Conservation (phyloP, 495 filamentous ascomycete species). For the Bacidia gigantensis region DNA sequence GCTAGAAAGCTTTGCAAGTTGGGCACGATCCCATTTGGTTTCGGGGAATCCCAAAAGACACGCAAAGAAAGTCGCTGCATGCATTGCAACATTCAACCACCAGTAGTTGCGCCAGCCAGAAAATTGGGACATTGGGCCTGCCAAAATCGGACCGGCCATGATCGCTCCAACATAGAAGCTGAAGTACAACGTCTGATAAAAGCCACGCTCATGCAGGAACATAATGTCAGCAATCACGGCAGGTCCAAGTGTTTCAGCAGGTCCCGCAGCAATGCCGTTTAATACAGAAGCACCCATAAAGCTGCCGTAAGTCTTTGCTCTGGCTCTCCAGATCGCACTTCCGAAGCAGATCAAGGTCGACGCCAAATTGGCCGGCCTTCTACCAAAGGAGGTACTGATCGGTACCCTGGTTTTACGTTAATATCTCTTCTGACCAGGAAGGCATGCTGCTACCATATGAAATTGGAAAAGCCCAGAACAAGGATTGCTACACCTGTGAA, state of each 20-base stretch:
- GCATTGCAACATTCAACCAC: slow-evolving; percentile 40
- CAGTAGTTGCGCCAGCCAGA: slow-evolving; percentile 26
- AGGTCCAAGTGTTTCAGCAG: slow-evolving; percentile 43
- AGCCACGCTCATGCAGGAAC: slow-evolving; percentile 52
- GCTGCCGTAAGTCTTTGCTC: slow-evolving; percentile 40
- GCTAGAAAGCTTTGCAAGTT: slow-evolving; percentile 17
- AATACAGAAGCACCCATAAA: slow-evolving; percentile 50
- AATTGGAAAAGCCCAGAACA: slow-evolving; percentile 50
- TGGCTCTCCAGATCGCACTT: slow-evolving; percentile 45
- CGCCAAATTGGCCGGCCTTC: slow-evolving; percentile 43
- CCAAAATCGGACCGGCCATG: slow-evolving; percentile 42
- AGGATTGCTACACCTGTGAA: slow-evolving; percentile 48
- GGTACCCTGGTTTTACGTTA: slow-evolving; percentile 31
- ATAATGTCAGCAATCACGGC: slow-evolving; percentile 53
- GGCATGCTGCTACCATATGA: slow-evolving; percentile 34
- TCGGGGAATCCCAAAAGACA: slow-evolving; percentile 47
- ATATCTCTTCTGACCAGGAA: background rate
- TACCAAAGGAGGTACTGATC: slow-evolving; percentile 42
- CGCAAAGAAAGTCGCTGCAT: slow-evolving; percentile 32
- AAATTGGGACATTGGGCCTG: slow-evolving; percentile 39
- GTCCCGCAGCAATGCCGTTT: slow-evolving; percentile 47
- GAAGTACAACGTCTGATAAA: slow-evolving; percentile 54
- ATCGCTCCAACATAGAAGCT: slow-evolving; percentile 34
- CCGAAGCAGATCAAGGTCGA: slow-evolving; percentile 42
- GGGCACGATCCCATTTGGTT: slow-evolving; percentile 41